Base-by-base conservation (phyloP, 345 rosid genomes). In the Capsella bursapastoris region DNA sequence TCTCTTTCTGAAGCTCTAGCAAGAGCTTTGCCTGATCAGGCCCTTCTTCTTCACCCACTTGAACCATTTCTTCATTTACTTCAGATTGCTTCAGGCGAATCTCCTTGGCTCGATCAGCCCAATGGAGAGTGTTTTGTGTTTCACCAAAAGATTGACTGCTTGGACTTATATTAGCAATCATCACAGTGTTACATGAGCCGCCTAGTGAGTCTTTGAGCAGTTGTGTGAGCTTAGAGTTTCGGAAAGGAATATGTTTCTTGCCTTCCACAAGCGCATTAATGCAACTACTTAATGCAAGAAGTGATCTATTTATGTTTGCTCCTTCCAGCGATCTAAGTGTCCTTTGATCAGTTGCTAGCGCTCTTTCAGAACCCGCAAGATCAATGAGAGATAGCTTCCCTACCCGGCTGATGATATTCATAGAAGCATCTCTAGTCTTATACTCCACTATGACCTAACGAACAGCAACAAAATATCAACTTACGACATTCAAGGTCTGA, bases 321-420 rank as follows among this genome's bases (percentile, higher is more conserved):
- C 98, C 98, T 79, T 93, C 98, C 7, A 89, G 81, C 4, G 98
- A 91, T 77, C 98, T 82, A 47, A 88, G 88, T 37, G 98, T 91
- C 79, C 96, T 85, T 68, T 87, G 97, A 79, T 93, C 97, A 41
- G 98, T 89, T 52, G 98, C 97, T 53, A 91, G 72, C 2, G 98
- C 97, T 84, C 98, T 89, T 81, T 93, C 98, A 11, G 98, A 93
- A n/a, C 98, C 98, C 9, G 98, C 98, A 70, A 93, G 98, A 83
- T 93, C 98, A 15, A 93, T 88, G 40, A 93, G 86, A 18, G 98
- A 93, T 58, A 93, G 89, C 85, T 93, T 93, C 44, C 97, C 98
- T 0, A 87, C 82, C 70, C 83, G 81, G 66, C 81, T 81, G 43
- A 89, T 63, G 37, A 88, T 70, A 74, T 89, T 89, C 94, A 84